Conservation (phyloP, 2,329 filamentous ascomycete species). For the Colletotrichum horii region DNA sequence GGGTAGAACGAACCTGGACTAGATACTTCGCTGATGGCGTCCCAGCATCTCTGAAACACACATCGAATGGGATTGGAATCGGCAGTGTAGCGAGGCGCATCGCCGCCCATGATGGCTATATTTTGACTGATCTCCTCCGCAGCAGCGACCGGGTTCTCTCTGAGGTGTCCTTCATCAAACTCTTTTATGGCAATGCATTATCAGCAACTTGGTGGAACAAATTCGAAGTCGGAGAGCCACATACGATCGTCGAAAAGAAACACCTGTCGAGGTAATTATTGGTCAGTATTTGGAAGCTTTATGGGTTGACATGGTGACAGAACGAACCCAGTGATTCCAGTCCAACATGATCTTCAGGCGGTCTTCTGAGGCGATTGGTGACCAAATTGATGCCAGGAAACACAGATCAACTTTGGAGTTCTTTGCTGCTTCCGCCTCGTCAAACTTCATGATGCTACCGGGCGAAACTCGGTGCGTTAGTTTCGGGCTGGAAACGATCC, state of each 20-base stretch:
- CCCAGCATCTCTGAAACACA: not conserved
- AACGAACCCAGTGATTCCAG: not conserved
- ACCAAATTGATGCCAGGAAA: not conserved
- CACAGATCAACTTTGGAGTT: not conserved
- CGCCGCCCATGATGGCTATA: not conserved
- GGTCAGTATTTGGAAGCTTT: not conserved
- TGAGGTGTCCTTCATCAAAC: not conserved
- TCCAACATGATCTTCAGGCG: not conserved
- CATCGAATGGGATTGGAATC: not conserved
- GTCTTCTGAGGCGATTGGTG: not conserved
- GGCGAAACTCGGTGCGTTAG: not conserved
- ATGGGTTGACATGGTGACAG: not conserved
- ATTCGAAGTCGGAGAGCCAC: not conserved
- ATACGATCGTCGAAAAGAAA: not conserved
- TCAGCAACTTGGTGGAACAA: not conserved
- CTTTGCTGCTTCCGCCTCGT: not conserved
- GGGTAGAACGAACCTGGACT: not conserved
- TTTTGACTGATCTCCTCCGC: not conserved
- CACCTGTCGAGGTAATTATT: not conserved
- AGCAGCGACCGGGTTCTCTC: not conserved
- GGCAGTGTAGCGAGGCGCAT: not conserved
- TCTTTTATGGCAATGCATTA: not conserved
- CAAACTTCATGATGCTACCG: not conserved
- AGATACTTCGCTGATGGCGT: not conserved
- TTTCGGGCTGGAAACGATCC: not conserved